These are phyloP conservation scores for Neonectria sp. DNA, from an alignment of 2,329 filamentous ascomycete genomes.

Conservation along the genomic window DNA sequence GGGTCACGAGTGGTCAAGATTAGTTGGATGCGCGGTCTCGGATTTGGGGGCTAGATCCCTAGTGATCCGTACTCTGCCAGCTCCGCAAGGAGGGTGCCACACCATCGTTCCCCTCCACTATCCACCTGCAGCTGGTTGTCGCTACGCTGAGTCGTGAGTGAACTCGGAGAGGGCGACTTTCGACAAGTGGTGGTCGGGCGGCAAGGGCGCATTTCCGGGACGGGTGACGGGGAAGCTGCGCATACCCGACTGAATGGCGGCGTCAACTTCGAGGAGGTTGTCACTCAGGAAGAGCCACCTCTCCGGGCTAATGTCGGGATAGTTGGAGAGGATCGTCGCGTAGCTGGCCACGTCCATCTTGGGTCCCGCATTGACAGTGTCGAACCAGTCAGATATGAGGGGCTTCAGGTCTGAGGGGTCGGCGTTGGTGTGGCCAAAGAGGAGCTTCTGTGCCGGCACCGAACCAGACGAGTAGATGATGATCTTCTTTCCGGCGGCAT, in stretches of 20 bases:
- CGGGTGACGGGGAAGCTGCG: conserved; percentile 73
- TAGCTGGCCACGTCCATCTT: conserved; percentile 81
- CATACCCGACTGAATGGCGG: conserved; percentile 75
- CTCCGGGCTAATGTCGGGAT: conserved; percentile 60
- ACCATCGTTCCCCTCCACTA: conserved; percentile 35
- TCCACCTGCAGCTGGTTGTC: conserved; percentile 43
- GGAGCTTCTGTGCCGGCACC: conserved; percentile 83
- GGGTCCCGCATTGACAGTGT: conserved; percentile 84
- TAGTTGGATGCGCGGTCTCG: conserved; percentile 43
- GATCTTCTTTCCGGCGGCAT: conserved; percentile 68
- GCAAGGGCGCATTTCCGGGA: conserved; percentile 78
- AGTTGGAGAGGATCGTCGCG: conserved; percentile 68
- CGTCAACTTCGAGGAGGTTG: conserved; percentile 79
- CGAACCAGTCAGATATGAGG: conserved; percentile 78
- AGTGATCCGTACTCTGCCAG: conserved; percentile 42
- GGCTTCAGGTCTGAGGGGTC: conserved; percentile 71
- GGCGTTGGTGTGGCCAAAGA: conserved; percentile 78
- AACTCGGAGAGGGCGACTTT: conserved; percentile 55
- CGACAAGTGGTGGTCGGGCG: conserved; percentile 60
- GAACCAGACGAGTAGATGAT: conserved; percentile 89
- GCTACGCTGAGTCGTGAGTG: conserved; percentile 43
- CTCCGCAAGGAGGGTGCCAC: conserved; percentile 43
- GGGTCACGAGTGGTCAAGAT: conserved; percentile 40
- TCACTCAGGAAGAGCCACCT: conserved; percentile 87
- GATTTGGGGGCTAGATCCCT: conserved; percentile 45